Base-by-base conservation (phyloP, 768 basidiomycete genomes). In the Macrolepiota albuminosa region DNA sequence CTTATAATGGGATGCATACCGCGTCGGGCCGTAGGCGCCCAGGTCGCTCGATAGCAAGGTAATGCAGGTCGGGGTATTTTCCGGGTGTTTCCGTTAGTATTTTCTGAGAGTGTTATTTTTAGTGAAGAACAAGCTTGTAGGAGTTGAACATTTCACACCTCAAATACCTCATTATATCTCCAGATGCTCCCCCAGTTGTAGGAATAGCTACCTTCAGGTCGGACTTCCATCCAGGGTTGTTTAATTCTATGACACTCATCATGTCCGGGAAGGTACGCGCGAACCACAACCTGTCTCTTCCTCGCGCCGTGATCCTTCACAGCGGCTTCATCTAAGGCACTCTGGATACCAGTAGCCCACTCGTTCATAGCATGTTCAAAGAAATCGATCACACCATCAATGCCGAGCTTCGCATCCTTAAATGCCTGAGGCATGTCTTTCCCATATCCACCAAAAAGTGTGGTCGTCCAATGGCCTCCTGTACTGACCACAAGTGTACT, bases 381-480 rank as follows among this genome's bases (percentile, higher is more conserved):
- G 66, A 89, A 82, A 26, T 74, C 68, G 40, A 86, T 66, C n/a
- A 88, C 77, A 5, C 76, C 75, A 18, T 78, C 75, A 57, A 86
- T 83, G 1, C 84, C 85, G 21, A 75, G 73, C 16, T 79, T 80
- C 1, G 71, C 73, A 29, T 70, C 63, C 2, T 60, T 31, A 11
- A 58, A 63, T 10, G 58, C 33, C 3, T 31, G 36, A 16, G 58
- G 53, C 5, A 51, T 43, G 3, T 56, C 40, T 14, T 46, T 61
- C 3, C 63, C 60, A 48, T 73, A 73, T 9, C 72, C 74, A 7
- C 70, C 68, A 67, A 88, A 79, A 26, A 84, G 64, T 0, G 77
- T 80, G 5, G 82, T 81, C 1, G 85, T 88, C 87, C 87, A 89
- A 68, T 88, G 87, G 0, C 86, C 87, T 4, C 73, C 87, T 0